phyloP scores from a whole-genome alignment of 2,329 filamentous ascomycete genomes.

The Pseudofabraea citricarpa region DNA sequence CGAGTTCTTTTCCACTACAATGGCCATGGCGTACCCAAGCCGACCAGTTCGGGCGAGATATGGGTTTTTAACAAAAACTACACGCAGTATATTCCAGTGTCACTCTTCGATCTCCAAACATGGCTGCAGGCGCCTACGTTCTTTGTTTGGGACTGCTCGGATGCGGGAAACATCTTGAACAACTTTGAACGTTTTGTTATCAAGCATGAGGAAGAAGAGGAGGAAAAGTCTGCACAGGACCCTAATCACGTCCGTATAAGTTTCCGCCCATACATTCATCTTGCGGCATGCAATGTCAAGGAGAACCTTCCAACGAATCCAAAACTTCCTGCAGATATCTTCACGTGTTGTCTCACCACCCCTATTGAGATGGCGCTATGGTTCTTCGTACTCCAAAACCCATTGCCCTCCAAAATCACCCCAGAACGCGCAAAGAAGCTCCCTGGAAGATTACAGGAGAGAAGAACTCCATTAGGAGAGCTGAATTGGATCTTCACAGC shows the following conservation, averaged over 20 bases:
- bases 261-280: slow-evolving; percentile 70
- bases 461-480: slow-evolving; percentile 89
- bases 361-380: slow-evolving; percentile 96
- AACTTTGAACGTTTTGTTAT: slow-evolving; percentile 94
- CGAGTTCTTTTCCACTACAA: slow-evolving; percentile 98
- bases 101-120: slow-evolving; percentile 87
- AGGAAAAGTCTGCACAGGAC: slow-evolving; percentile 70
- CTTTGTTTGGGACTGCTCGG: slow-evolving; percentile 97
- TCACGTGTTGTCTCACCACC: slow-evolving; percentile 92
- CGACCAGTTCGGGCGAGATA: slow-evolving; percentile 91
- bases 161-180: slow-evolving; percentile 89
- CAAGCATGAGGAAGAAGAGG: slow-evolving; percentile 88
- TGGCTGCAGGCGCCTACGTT: slow-evolving; percentile 95
- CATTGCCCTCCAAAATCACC: slow-evolving; percentile 56
- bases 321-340: slow-evolving; percentile 86
- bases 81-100: slow-evolving; percentile 97
- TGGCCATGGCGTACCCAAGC: slow-evolving; percentile 93
- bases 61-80: slow-evolving; percentile 99
- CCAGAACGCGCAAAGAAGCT: slow-evolving; percentile 84
- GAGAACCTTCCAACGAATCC: slow-evolving; percentile 96
- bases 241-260: slow-evolving; percentile 77
- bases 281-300: slow-evolving; percentile 84
- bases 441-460: slow-evolving; percentile 85
- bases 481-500: slow-evolving; percentile 99
- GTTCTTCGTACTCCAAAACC: slow-evolving; percentile 92